Percentiles rank a stretch among this genome's conserved stretches.
phyloP scores from a whole-genome alignment of 768 basidiomycete species.

The Naematelia encephala region DNA sequence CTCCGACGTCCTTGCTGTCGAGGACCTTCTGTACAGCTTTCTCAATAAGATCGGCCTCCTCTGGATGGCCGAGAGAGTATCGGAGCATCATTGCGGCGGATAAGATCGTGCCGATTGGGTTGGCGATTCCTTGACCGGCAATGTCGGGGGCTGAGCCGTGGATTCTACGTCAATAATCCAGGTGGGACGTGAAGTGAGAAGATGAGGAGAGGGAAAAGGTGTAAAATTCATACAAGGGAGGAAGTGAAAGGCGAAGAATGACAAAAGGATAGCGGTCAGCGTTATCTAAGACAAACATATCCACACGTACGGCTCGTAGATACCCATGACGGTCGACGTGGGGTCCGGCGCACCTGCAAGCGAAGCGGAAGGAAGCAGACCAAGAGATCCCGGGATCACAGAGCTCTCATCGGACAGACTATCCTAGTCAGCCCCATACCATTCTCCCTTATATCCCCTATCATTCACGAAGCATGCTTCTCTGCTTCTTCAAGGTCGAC shows the following conservation, averaged over 20 bases:
- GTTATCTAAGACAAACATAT: too few relatives aligned
- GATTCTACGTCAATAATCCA: conserved; percentile 54
- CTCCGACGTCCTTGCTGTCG: conserved; percentile 66
- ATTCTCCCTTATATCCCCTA: too few relatives aligned
- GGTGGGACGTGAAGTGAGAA: background rate
- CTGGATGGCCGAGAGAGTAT: conserved; percentile 87
- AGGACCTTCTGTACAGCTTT: conserved; percentile 84
- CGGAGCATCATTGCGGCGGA: conserved; percentile 89
- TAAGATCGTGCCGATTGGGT: conserved; percentile 91
- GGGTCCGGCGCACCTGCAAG: conserved; percentile 81
- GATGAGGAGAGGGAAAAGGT: background rate
- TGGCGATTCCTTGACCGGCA: conserved; percentile 88
- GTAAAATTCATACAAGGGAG: conserved; percentile 1
- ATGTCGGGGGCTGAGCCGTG: conserved; percentile 95
- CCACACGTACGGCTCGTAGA: conserved; percentile 78
- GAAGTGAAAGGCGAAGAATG: background rate
- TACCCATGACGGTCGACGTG: conserved; percentile 71
- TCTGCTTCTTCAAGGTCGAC: too few relatives aligned
- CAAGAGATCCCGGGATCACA: conserved; percentile 95
- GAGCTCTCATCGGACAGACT: conserved; percentile 95
- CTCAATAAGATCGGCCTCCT: conserved; percentile 80
- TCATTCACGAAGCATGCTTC: too few relatives aligned
- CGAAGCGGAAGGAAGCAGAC: conserved; percentile 92
- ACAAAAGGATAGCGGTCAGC: background rate
- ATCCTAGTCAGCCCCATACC: conserved; percentile 23